Evolutionary conservation across 2,329 filamentous ascomycete genomes (phyloP).

Genomic region (Phaeosphaeria sp.): DNA sequence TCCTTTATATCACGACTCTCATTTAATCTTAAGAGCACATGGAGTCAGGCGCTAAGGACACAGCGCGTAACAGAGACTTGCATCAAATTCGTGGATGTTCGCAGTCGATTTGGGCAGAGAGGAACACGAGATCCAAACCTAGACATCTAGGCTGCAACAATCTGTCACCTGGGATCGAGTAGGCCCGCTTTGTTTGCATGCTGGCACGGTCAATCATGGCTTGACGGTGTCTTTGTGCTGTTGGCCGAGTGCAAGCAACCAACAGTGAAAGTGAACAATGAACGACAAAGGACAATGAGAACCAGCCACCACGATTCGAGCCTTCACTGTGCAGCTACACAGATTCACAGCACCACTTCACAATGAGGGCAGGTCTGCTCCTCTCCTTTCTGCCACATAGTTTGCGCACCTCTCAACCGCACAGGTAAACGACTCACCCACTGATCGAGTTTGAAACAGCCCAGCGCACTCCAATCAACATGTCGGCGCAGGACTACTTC

Average conservation of each 20-base stretch:
- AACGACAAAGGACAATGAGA: not conserved
- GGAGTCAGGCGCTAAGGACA: not conserved
- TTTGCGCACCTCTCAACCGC: not conserved
- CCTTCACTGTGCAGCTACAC: constrained; percentile 12
- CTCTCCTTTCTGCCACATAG: not conserved
- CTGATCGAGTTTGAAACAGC: not conserved
- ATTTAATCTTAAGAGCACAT: no score
- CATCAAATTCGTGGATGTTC: not conserved
- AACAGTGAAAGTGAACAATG: constrained; percentile 9
- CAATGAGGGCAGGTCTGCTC: constrained; percentile 4
- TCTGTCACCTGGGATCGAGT: not conserved
- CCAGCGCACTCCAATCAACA: constrained; percentile 4
- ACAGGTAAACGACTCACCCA: not conserved
- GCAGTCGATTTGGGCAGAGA: not conserved
- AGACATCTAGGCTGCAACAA: not conserved
- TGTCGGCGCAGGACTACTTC: constrained; percentile 17
- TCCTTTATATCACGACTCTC: no score
- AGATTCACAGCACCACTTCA: not conserved
- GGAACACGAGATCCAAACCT: not conserved
- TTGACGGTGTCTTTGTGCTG: not conserved
- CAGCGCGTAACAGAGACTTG: not conserved
- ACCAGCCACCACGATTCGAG: constrained; percentile 15
- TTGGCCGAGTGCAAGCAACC: not conserved
- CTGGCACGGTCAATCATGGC: not conserved
- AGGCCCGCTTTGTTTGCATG: not conserved